phyloP scores from a whole-genome alignment of 805 yeast genomes.

The Ogataea parapolymorpha region DNA sequence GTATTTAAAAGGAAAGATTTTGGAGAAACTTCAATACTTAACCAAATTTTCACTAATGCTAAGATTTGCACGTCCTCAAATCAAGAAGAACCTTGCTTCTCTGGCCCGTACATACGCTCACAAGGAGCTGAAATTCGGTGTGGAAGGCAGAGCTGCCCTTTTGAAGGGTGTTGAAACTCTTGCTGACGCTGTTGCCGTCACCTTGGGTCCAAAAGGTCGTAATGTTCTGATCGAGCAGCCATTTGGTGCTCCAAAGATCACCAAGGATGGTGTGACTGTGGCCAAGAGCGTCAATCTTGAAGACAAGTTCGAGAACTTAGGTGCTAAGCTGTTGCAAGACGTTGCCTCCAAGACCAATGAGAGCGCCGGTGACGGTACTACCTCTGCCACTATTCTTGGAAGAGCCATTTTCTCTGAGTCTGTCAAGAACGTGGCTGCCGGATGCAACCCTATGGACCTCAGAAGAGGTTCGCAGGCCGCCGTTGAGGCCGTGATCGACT shows the following conservation, averaged over 20 bases:
- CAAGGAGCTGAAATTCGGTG: conserved; percentile 95
- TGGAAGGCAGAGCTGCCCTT: conserved; percentile 93
- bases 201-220: conserved; percentile 97
- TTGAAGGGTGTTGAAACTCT: conserved; percentile 90
- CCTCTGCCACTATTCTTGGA: conserved; percentile 95
- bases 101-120: conserved; percentile 58
- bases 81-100: conserved; percentile 37
- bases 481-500: conserved; percentile 86
- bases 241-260: conserved; percentile 95
- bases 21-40: conserved; percentile 5
- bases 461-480: conserved; percentile 98
- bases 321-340: conserved; percentile 92
- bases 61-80: conserved; percentile 45
- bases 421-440: conserved; percentile 96
- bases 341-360: conserved; percentile 97
- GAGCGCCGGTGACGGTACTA: conserved; percentile 98
- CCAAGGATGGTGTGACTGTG: conserved; percentile 98
- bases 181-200: conserved; percentile 95
- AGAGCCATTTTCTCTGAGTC: conserved; percentile 93
- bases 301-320: conserved; percentile 94
- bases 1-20: conserved; percentile 4
- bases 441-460: conserved; percentile 97
- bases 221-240: conserved; percentile 95
- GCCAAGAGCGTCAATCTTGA: conserved; percentile 79
- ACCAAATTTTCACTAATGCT: conserved; percentile 35